Evolutionary conservation across 495 filamentous ascomycete genomes (phyloP), one percentile per base, ranked within the genome.

Genomic region (Aspergillus asperescens): DNA sequence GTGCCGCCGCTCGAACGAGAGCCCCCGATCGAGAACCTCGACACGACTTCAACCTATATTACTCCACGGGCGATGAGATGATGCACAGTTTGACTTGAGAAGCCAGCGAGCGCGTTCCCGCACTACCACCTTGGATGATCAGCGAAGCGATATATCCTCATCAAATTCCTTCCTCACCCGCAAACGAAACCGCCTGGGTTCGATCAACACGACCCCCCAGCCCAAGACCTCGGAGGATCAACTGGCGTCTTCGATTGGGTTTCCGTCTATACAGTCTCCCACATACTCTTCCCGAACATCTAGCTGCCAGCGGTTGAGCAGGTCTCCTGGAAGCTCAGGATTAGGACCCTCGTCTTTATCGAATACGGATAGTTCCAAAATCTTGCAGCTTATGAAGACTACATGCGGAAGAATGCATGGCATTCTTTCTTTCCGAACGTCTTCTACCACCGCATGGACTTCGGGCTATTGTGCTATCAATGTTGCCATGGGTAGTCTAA

Each of bases 381-480:
- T 78, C 23, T 49, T 84, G 59, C 62, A 79, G 50, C 52, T 79
- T 41, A 80, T 80, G 77, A 80, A 80, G 51, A 77, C 74, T n/a
- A 80, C 77, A 3, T 78, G 76, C 62, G 77, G 77, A 34, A 65
- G 77, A 47, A 80, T 80, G 77, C 75, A 79, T 55, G 70, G 73
- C 40, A 73, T 73, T 45, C 78, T 76, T 24, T 79, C 70, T 51
- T 83, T 77, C 70, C 66, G 84, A 64, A 70, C 80, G 57, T 66
- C 85, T 58, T 58, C 78, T 50, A 61, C 76, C 35, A 68, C 70
- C 31, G 72, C 66, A 62, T 81, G 75, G 77, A 75, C 71, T 52
- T 78, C 75, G n/a, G 77, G 77, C 20, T 79, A 79, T 54, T 80
- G 77, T 56, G 77, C 76, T 13, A 80, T 79, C 52, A 80, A 80